phyloP scores from a whole-genome alignment of 192 early-diverging fungal genomes.

The Jimgerdemannia lactiflua region DNA sequence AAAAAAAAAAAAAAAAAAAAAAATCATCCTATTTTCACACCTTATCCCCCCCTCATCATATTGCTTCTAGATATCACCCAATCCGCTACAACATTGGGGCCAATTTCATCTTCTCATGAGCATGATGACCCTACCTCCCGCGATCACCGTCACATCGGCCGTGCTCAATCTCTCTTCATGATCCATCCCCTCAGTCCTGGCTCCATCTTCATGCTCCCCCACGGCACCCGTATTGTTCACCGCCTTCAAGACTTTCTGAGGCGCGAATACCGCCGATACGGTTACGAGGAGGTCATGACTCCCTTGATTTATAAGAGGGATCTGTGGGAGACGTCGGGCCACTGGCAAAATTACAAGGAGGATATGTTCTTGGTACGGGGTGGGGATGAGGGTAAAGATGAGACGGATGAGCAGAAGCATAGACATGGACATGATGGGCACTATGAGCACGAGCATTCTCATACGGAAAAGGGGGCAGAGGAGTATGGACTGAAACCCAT shows the following conservation, averaged over 20 bases:
- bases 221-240: conserved; percentile 80
- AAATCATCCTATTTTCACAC: background rate
- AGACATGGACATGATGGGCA: conserved; percentile 2
- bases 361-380: conserved; percentile 83
- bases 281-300: conserved; percentile 88
- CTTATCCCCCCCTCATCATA: background rate
- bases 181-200: conserved; percentile 67
- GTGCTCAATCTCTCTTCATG: conserved; percentile 68
- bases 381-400: conserved; percentile 10
- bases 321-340: conserved; percentile 90
- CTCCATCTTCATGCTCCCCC: conserved; percentile 74
- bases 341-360: conserved; percentile 95
- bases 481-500: conserved; percentile 93
- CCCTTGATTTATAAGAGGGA: conserved; percentile 91
- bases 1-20: too few relatives aligned
- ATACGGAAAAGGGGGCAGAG: conserved; percentile 39
- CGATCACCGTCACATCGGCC: conserved; percentile 69
- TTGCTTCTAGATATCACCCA: background rate
- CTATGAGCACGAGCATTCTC: conserved; percentile 31
- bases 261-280: conserved; percentile 69
- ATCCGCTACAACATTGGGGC: background rate
- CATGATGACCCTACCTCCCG: background rate
- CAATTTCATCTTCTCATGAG: background rate
- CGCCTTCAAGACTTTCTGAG: conserved; percentile 73
- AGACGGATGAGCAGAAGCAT: background rate